Evolutionary conservation across 257 asterid genomes (phyloP), one percentile per base, ranked within the genome.

Genomic region (Solanum chilense): DNA sequence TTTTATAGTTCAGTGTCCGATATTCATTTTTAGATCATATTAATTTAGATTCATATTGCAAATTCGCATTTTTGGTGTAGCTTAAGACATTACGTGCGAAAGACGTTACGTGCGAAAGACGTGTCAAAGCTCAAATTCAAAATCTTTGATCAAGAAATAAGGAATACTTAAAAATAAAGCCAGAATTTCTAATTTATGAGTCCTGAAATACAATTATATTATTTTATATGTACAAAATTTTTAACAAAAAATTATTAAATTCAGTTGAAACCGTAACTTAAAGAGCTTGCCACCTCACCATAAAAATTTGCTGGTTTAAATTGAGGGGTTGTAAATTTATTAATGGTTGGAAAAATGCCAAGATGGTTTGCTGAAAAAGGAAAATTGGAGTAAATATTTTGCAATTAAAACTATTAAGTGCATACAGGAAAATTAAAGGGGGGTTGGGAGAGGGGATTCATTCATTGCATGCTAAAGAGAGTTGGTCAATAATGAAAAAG

Each of bases 381-480:
- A 87, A 87, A 87, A 80, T 80, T 64, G 86, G 84, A 87, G 89
- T 87, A 87, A 80, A 80, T 80, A 80, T 80, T 64, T 78, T 47
- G 68, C 66, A 47, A 80, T 80, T 80, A 80, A 80, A 80, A 47
- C 85, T 47, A 80, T 45, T 47, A 80, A 47, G 85, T 80, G 85
- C 68, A 87, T 82, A 15, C n/a, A n/a, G 73, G 44, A 49, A 45
- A 56, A 85, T 47, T 21, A 70, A 70, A 86, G 78, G 33, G 80
- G 83, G 80, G 68, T 60, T 25, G 85, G 66, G 37, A 29, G 56
- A 20, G 86, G 8, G 76, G 2, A 39, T 84, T 80, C 85, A 80
- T 47, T 80, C 41, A 75, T 75, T 74, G 81, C 81, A 81, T 82
- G 70, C 11, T 47, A 25, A 82, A 47, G 45, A 29, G 71, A 82